phyloP scores from a whole-genome alignment of 345 rosid genomes.

The Acer negundo region DNA sequence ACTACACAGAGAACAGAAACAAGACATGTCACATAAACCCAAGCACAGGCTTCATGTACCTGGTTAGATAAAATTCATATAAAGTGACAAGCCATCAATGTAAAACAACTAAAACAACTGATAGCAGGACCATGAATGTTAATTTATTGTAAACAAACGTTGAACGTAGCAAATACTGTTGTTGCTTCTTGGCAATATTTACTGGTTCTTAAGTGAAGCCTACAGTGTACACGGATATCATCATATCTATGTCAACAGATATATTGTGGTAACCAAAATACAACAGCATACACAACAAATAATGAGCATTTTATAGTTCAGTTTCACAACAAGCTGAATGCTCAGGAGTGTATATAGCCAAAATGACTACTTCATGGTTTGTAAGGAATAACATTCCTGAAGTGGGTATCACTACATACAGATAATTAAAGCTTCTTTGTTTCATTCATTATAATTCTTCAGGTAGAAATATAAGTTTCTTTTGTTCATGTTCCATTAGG shows the following conservation, averaged over 20 bases:
- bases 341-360: neutral
- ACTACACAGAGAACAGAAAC: neutral
- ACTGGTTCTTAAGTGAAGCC: neutral
- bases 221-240: neutral
- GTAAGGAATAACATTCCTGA: neutral
- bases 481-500: neutral
- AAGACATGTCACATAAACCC: neutral
- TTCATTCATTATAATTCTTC: neutral
- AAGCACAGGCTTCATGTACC: neutral
- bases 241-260: neutral
- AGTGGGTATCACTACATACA: neutral
- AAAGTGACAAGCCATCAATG: no score
- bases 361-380: neutral
- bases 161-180: neutral
- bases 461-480: neutral
- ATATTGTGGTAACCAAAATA: neutral
- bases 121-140: neutral
- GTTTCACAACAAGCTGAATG: neutral
- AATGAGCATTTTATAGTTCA: neutral
- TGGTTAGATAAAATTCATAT: neutral
- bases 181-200: neutral
- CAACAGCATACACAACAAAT: neutral
- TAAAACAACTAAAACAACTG: neutral
- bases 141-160: neutral
- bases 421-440: neutral